These are phyloP conservation scores for Naegleria gruberi DNA, from an alignment of 208 protist species.

Conservation along the genomic window DNA sequence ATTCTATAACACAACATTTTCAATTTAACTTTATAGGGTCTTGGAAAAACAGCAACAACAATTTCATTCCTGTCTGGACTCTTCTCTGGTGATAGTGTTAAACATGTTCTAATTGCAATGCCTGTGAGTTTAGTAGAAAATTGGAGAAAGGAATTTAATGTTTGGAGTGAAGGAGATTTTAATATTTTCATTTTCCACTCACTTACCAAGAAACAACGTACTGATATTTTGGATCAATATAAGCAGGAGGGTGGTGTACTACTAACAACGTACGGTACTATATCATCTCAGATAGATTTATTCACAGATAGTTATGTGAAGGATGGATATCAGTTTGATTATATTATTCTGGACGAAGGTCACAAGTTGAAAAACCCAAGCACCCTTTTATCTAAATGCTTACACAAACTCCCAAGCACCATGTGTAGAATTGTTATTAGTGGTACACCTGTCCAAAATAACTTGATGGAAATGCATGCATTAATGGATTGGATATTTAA, in stretches of 20 bases:
- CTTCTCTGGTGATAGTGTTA: neutral
- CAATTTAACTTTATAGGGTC: neutral
- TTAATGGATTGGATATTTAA: conserved; percentile 81
- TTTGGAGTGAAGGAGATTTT: neutral
- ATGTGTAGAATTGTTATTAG: conserved; percentile 65
- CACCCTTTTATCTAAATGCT: conserved; percentile 42
- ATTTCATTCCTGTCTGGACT: neutral
- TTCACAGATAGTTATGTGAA: neutral
- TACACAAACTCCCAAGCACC: conserved; percentile 38
- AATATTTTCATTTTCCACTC: conserved; percentile 10
- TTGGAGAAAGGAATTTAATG: conserved; percentile 15
- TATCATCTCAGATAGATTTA: neutral
- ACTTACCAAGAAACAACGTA: neutral
- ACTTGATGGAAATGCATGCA: conserved; percentile 95
- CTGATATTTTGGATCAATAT: neutral
- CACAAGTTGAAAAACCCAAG: conserved; percentile 61
- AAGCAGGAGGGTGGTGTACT: neutral
- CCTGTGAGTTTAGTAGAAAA: neutral
- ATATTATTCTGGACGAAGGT: conserved; percentile 64
- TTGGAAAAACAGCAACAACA: neutral
- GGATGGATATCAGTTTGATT: conserved; percentile 39
- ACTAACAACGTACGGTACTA: conserved; percentile 10
- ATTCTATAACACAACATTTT: neutral
- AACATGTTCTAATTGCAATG: neutral
- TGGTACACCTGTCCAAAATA: conserved; percentile 95